Evolutionary conservation across 1,284 basidiomycete genomes (phyloP).

Genomic region (Erythrobasidium hasegawianum): DNA sequence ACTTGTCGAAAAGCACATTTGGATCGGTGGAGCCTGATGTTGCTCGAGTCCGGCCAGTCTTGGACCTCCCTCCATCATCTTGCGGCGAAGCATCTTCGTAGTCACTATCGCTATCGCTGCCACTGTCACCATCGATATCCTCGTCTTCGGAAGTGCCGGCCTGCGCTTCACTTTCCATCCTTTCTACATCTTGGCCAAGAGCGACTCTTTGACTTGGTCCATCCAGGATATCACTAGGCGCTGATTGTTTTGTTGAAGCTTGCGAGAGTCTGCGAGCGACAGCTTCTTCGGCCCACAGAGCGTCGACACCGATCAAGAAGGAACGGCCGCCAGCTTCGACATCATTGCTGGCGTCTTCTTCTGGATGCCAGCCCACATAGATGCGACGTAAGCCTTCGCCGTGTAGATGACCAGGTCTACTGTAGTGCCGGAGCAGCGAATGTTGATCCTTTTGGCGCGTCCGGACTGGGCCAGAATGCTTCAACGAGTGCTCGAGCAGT

Average conservation of each 20-base stretch:
- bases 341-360: background rate
- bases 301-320: conserved; percentile 22
- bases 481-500: conserved; percentile 16
- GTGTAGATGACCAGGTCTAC: conserved; percentile 21
- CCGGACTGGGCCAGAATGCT: conserved; percentile 7
- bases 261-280: background rate
- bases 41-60: too few species aligned
- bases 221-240: too few species aligned
- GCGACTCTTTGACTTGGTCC: too few species aligned
- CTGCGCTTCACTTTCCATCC: conserved; percentile 1
- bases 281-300: conserved; percentile 5
- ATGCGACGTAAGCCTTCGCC: conserved; percentile 30
- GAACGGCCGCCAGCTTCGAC: conserved; percentile 3
- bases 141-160: background rate
- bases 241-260: background rate
- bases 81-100: background rate
- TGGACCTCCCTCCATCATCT: background rate
- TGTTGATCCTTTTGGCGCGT: background rate
- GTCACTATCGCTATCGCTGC: background rate
- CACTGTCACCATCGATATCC: background rate
- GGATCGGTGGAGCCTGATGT: background rate
- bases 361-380: conserved; percentile 16
- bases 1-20: background rate
- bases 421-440: conserved; percentile 21
- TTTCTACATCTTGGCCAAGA: background rate